A percentile compares a stretch with the other conserved stretches of the same genome.
These are phyloP conservation scores for Centella asiatica DNA, from an alignment of 129 eudicot genomes.

Conservation along the genomic window DNA sequence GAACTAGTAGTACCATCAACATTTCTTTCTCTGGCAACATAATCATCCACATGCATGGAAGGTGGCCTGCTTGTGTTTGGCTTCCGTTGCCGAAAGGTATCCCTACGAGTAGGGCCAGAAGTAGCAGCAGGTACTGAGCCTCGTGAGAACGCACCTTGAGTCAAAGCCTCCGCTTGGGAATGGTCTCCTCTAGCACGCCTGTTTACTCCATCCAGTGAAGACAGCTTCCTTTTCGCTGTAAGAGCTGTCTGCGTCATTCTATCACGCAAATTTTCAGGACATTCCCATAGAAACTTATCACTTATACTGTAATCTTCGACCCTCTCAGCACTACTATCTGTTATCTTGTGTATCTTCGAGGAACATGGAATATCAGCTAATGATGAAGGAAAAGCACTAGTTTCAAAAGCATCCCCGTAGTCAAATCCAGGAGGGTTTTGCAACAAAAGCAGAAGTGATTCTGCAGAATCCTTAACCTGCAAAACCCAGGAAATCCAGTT, in stretches of 20 bases:
- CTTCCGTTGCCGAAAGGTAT: conserved; percentile 82
- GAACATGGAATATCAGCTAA: conserved; percentile 28
- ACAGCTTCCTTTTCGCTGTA: conserved; percentile 52
- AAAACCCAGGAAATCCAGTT: neutral
- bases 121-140: conserved; percentile 51
- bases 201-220: conserved; percentile 53
- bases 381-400: conserved; percentile 19
- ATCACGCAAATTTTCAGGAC: conserved; percentile 85
- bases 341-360: conserved; percentile 46
- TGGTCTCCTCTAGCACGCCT: conserved; percentile 73
- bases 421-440: conserved; percentile 34
- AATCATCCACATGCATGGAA: conserved; percentile 98
- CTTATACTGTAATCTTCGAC: conserved; percentile 40
- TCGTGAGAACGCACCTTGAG: conserved; percentile 44
- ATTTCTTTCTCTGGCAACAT: conserved; percentile 95
- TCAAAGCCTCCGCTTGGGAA: conserved; percentile 34
- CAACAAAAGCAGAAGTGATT: conserved; percentile 40
- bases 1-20: conserved; percentile 60
- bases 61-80: conserved; percentile 99
- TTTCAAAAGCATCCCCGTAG: conserved; percentile 25
- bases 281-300: conserved; percentile 75
- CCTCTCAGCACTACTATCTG: conserved; percentile 41
- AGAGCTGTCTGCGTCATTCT: conserved; percentile 55
- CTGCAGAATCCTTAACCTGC: conserved; percentile 53
- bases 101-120: conserved; percentile 80